Conservation (phyloP, 2,329 filamentous ascomycete genomes). For the Aspergillaceae sp. region DNA sequence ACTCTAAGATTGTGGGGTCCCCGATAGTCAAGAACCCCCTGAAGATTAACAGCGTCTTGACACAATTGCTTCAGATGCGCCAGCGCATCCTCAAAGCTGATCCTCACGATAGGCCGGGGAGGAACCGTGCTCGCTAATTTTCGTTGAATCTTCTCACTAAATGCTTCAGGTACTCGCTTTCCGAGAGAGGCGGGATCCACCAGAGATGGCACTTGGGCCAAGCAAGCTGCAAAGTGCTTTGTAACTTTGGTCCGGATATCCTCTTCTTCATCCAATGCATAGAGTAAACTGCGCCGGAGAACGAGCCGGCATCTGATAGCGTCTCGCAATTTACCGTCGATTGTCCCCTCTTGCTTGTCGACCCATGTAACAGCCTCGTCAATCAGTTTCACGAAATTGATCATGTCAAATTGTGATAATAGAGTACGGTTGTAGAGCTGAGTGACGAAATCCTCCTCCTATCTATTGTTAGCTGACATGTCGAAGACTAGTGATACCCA, state of each 20-base stretch:
- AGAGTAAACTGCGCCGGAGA: constrained; percentile 50
- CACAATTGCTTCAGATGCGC: constrained; percentile 62
- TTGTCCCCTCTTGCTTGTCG: constrained; percentile 22
- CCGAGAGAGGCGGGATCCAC: constrained; percentile 54
- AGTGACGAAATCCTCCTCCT: constrained; percentile 95
- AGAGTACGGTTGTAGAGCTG: constrained; percentile 79
- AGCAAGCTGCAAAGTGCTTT: constrained; percentile 23
- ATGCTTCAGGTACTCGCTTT: constrained; percentile 62
- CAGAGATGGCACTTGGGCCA: constrained; percentile 46
- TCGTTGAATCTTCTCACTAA: constrained; percentile 85
- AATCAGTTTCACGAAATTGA: constrained; percentile 49
- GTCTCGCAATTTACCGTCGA: constrained; percentile 30
- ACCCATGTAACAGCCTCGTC: constrained; percentile 49
- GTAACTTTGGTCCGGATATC: constrained; percentile 22
- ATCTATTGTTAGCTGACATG: constrained; percentile 9
- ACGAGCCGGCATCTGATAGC: constrained; percentile 59
- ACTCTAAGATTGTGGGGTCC: constrained; percentile 64
- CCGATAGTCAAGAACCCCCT: constrained; percentile 58
- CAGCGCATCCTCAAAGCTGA: constrained; percentile 64
- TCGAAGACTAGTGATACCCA: not conserved
- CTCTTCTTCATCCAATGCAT: constrained; percentile 31
- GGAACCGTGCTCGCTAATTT: constrained; percentile 88
- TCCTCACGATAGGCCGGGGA: constrained; percentile 75
- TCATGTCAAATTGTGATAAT: constrained; percentile 54
- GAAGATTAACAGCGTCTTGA: constrained; percentile 60